Base-by-base conservation (phyloP, 108 stramenopile genomes). In the Fistulifera solaris region DNA sequence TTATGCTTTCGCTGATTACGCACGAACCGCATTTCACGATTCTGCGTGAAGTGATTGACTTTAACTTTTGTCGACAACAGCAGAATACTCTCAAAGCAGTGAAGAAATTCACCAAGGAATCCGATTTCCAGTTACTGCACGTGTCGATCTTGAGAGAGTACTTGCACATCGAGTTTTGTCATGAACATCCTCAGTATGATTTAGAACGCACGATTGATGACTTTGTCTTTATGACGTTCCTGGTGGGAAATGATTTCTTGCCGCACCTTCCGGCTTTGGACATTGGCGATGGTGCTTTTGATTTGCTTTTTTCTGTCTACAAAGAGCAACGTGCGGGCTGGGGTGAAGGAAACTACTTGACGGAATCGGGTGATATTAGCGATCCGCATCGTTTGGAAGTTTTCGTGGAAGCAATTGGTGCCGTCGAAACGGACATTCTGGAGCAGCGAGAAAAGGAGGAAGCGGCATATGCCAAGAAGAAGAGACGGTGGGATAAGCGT, bases 11-110 rank as follows among this genome's bases (percentile, higher is more conserved):
- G 50, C 72, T 99, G 14, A 96, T 96, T 22, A 88, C 92, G 46
- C 98, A 99, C 62, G 97, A 99, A 71, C 95, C 94, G 13, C 92
- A 95, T 76, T 99, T 99, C 71, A 93, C 83, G 18, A 66, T 99
- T 62, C 73, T 98, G 23, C 82, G 97, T 48, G 97, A 98, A 68
- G 87, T 96, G 24, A 78, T 97, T 42, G 90, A 96, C 63, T 95
- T 97, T 56, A 68, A 71, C 39, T 55, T 54, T 54, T 65, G 73
- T 14, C 60, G 56, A 40, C 50, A 59, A 0, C 90, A 86, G 41
- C 59, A 70, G 18, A 94, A 94, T 66, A 71, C 82, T 24, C 65
- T 85, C 43, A 89, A 94, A 66, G 66, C 80, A 47, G 95, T 96
- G 24, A 88, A 87, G 57, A 94, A 94, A 56, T 89, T 94, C 60